phyloP scores from a whole-genome alignment of 2,329 filamentous ascomycete genomes.

The Diaporthe helianthi region DNA sequence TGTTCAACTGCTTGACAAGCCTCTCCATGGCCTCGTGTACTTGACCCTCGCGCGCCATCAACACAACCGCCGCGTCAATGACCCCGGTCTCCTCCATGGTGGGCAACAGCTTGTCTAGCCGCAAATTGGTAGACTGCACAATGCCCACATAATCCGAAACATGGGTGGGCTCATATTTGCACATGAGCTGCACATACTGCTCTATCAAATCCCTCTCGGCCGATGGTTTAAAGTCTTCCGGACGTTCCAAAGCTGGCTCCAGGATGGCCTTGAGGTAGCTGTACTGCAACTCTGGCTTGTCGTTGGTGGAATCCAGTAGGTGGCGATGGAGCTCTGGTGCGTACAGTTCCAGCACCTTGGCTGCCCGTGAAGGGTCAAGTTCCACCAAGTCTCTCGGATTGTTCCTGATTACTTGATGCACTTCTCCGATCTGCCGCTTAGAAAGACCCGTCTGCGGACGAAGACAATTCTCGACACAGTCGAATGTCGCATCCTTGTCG shows the following conservation, averaged over 20 bases:
- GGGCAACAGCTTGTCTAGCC: constrained; percentile 81
- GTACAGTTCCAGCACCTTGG: constrained; percentile 67
- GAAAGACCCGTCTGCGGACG: constrained; percentile 67
- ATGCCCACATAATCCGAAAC: constrained; percentile 85
- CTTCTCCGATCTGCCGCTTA: constrained; percentile 74
- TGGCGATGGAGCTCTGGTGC: constrained; percentile 70
- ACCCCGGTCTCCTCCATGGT: constrained; percentile 89
- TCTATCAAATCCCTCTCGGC: constrained; percentile 72
- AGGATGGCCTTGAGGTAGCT: constrained; percentile 79
- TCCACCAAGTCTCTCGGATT: constrained; percentile 72
- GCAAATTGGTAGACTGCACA: constrained; percentile 78
- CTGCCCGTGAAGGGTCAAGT: constrained; percentile 71
- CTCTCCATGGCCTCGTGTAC: constrained; percentile 83
- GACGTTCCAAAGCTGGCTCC: constrained; percentile 60
- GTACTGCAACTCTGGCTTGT: constrained; percentile 72
- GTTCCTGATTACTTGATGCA: constrained; percentile 70
- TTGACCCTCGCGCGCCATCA: constrained; percentile 89
- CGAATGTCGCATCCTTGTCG: constrained; percentile 77
- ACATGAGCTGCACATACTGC: constrained; percentile 90
- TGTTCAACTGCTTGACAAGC: constrained; percentile 80
- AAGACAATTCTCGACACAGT: constrained; percentile 78
- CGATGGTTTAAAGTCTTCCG: constrained; percentile 43
- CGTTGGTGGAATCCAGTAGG: constrained; percentile 67
- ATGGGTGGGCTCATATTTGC: constrained; percentile 79
- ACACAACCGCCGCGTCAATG: constrained; percentile 88